These are phyloP conservation scores for Zasmidium citrigriseum DNA, from an alignment of 2,329 filamentous ascomycete species.

Conservation along the genomic window DNA sequence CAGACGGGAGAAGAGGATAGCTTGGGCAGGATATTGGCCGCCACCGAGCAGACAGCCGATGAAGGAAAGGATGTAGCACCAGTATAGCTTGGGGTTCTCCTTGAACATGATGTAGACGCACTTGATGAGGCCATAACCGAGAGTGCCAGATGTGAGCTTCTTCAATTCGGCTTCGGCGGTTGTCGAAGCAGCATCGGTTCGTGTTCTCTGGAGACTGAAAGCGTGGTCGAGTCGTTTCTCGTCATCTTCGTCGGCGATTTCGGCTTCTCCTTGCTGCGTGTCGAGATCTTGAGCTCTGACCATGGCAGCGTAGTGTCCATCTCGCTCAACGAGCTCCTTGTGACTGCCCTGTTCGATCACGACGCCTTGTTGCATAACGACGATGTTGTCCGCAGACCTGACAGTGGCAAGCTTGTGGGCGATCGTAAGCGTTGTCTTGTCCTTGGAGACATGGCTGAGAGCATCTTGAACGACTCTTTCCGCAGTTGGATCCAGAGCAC, in stretches of 20 bases:
- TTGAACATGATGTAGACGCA: conserved; percentile 40
- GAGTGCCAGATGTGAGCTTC: conserved; percentile 27
- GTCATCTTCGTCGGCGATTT: conserved; percentile 31
- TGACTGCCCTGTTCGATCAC: conserved; percentile 50
- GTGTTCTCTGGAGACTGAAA: conserved; percentile 23
- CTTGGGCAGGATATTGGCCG: conserved; percentile 50
- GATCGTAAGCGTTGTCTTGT: conserved; percentile 41
- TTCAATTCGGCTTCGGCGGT: conserved; percentile 35
- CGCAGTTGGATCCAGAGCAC: conserved; percentile 38
- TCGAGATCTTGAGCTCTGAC: conserved; percentile 53
- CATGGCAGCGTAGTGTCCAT: conserved; percentile 44
- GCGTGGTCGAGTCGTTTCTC: conserved; percentile 32
- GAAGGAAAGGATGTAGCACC: conserved; percentile 41
- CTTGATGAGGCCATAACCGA: conserved; percentile 35
- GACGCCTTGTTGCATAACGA: conserved; percentile 45
- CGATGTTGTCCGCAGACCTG: conserved; percentile 46
- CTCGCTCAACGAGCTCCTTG: conserved; percentile 37
- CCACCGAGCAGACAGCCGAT: conserved; percentile 39
- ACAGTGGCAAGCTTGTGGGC: conserved; percentile 49
- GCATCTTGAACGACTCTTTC: conserved; percentile 38
- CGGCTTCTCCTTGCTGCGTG: conserved; percentile 20
- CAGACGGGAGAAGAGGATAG: conserved; percentile 52
- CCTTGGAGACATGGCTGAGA: conserved; percentile 33
- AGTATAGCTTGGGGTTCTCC: conserved; percentile 38
- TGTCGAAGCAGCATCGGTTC: conserved; percentile 32